phyloP scores from a whole-genome alignment of 306 rosid genomes.

The Sicyos baderoa region DNA sequence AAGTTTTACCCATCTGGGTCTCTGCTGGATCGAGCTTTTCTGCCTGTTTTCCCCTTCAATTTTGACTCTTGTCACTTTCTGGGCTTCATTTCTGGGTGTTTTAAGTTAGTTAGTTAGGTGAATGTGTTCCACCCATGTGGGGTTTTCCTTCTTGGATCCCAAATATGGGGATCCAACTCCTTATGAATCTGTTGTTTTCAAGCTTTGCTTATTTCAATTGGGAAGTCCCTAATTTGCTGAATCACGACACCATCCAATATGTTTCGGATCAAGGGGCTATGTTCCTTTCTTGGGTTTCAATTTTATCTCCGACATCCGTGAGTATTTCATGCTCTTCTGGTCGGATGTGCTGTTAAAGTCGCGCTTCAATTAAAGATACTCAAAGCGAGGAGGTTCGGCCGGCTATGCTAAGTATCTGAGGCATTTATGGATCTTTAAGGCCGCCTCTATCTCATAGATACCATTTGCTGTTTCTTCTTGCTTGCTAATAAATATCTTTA shows the following conservation, averaged over 20 bases:
- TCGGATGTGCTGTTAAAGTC: constrained; percentile 18
- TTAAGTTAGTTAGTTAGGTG: not conserved
- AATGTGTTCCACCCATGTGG: not conserved
- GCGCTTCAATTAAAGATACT: constrained; percentile 18
- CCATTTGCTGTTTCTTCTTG: constrained; percentile 2
- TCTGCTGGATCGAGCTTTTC: not conserved
- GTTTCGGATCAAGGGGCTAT: not conserved
- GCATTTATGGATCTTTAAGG: not conserved
- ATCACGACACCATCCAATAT: constrained; percentile 3
- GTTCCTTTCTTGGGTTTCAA: not conserved
- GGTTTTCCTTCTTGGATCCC: constrained; percentile 17
- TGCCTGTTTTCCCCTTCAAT: not conserved
- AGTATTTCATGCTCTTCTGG: constrained; percentile 8
- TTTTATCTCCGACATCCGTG: not conserved
- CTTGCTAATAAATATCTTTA: not conserved
- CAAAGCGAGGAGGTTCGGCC: constrained; percentile 3
- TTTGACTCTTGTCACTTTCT: not conserved
- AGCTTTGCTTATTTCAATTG: not conserved
- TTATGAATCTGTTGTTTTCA: not conserved
- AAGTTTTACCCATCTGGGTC: not conserved
- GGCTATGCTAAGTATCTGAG: constrained; percentile 12
- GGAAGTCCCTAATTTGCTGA: not conserved
- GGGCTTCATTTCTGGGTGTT: not conserved
- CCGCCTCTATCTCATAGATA: constrained; percentile 5
- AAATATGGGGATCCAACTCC: not conserved